phyloP scores from a whole-genome alignment of 441 rosid genomes.

The Populus hybrid region DNA sequence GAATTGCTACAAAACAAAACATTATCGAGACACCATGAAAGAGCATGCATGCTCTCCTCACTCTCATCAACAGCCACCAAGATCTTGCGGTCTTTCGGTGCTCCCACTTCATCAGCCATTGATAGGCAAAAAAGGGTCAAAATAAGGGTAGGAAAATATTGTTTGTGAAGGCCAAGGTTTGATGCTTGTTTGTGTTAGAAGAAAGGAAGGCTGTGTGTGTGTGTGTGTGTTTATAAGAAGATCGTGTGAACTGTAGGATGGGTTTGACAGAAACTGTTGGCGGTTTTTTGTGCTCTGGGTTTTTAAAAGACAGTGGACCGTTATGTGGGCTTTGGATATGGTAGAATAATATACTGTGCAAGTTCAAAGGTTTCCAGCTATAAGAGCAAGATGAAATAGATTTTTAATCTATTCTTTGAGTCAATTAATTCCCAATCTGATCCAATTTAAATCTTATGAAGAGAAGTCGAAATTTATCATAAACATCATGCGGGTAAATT shows the following conservation, averaged over 20 bases:
- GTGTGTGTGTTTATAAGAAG: background rate
- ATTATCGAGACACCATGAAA: constrained; percentile 54
- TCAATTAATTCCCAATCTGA: background rate
- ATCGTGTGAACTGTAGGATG: background rate
- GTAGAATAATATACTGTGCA: background rate
- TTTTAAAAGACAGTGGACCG: constrained; percentile 24
- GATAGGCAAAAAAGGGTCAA: background rate
- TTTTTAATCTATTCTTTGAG: background rate
- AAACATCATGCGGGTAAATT: too few species aligned
- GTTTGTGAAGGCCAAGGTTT: background rate
- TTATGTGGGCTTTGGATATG: background rate
- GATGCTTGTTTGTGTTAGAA: background rate
- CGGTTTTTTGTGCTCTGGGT: constrained; percentile 9
- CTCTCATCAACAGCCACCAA: constrained; percentile 64
- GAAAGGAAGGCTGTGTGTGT: background rate
- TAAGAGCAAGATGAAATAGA: too few species aligned
- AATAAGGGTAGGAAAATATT: background rate
- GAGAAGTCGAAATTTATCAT: background rate
- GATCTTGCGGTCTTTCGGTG: constrained; percentile 25
- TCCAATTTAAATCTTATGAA: too few species aligned
- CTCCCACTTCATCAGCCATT: constrained; percentile 15
- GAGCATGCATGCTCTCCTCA: constrained; percentile 61
- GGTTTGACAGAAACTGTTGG: constrained; percentile 19
- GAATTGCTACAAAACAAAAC: constrained; percentile 24
- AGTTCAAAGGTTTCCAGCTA: background rate